A percentile compares a stretch with the other conserved stretches of the same genome.
These are phyloP conservation scores for Salix caprea DNA, from an alignment of 345 rosid genomes.

Conservation along the genomic window DNA sequence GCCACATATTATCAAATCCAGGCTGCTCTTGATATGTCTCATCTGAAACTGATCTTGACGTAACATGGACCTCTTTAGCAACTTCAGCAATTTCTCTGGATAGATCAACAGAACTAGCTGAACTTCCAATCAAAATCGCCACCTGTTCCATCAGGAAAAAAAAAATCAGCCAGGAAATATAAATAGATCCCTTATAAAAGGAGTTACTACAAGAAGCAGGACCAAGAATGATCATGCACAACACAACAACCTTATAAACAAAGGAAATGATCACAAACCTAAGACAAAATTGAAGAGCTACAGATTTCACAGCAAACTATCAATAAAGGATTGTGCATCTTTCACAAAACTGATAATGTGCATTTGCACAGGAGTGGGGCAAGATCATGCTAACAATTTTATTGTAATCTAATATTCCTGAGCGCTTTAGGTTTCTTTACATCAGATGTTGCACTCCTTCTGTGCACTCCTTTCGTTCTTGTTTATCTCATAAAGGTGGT, in stretches of 20 bases:
- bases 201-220: conserved; percentile 1
- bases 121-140: conserved; percentile 63
- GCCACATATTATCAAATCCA: conserved; percentile 55
- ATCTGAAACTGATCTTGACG: conserved; percentile 49
- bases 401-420: too few species aligned
- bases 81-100: conserved; percentile 57
- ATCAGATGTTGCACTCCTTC: too few species aligned
- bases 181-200: background rate
- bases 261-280: background rate
- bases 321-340: background rate
- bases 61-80: conserved; percentile 83
- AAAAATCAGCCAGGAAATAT: background rate
- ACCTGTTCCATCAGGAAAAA: conserved; percentile 36
- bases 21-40: conserved; percentile 38
- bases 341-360: background rate
- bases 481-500: too few species aligned
- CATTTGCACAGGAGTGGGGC: too few species aligned
- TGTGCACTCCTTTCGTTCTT: too few species aligned
- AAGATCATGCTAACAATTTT: too few species aligned
- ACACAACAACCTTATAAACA: background rate
- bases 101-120: conserved; percentile 68
- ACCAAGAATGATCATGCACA: background rate
- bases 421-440: too few species aligned
- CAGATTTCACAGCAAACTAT: background rate
- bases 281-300: background rate